Percentiles rank a stretch among this genome's conserved stretches.
Conservation (phyloP, 805 yeast genomes). For the Ogataea parapolymorpha region DNA sequence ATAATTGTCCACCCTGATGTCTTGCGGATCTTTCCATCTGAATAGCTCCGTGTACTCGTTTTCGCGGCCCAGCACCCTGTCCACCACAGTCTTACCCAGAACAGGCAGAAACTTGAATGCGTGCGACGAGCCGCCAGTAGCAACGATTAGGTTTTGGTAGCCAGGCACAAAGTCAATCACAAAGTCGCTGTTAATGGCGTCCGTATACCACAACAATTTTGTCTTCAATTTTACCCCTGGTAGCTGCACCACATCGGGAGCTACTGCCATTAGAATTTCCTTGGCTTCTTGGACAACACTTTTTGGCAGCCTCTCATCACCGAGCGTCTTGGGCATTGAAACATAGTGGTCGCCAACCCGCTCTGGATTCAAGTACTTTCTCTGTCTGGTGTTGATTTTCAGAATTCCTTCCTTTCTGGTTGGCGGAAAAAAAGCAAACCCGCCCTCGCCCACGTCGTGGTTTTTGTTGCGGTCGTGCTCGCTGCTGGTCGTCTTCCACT, state of each 20-base stretch:
- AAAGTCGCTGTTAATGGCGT: slow-evolving; percentile 23
- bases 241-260: slow-evolving; percentile 17
- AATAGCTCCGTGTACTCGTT: slow-evolving; percentile 16
- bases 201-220: slow-evolving; percentile 21
- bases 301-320: slow-evolving; percentile 16
- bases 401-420: slow-evolving; percentile 16
- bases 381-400: slow-evolving; percentile 16
- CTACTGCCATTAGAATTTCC: slow-evolving; percentile 11
- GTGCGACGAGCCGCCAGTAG: slow-evolving; percentile 25
- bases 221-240: slow-evolving; percentile 9
- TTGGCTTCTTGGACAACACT: slow-evolving; percentile 17
- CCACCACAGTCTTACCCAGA: slow-evolving; percentile 18
- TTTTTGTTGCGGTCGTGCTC: slow-evolving; percentile 13
- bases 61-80: slow-evolving; percentile 4
- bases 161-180: slow-evolving; percentile 25
- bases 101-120: slow-evolving; percentile 20
- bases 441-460: slow-evolving; percentile 14
- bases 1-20: not conserved
- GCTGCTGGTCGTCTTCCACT: slow-evolving; percentile 17
- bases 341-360: slow-evolving; percentile 7
- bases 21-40: not conserved
- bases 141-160: slow-evolving; percentile 17
- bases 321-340: slow-evolving; percentile 11
- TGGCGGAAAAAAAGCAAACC: slow-evolving; percentile 19
- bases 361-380: slow-evolving; percentile 11